Conservation (phyloP, 2,329 filamentous ascomycete genomes). For the Apiospora marii region DNA sequence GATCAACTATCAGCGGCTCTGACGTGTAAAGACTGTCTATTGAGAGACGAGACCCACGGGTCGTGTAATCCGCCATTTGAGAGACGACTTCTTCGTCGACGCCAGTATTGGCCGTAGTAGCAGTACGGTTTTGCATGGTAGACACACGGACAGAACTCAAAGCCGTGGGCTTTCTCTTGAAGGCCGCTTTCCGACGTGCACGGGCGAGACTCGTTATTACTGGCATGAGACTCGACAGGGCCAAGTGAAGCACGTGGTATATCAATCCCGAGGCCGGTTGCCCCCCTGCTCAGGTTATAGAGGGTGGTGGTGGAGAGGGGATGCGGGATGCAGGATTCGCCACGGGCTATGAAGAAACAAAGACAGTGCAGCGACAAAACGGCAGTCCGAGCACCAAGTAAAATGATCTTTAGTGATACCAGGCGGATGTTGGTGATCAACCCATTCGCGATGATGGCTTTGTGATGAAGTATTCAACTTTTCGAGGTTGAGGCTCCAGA, state of each 20-base stretch:
- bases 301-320: not conserved
- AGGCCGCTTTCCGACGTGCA: constrained; percentile 37
- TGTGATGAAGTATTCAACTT: constrained; percentile 9
- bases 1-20: constrained; percentile 70
- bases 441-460: not conserved
- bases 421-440: not conserved
- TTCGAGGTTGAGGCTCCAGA: constrained; percentile 16
- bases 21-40: constrained; percentile 58
- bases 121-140: constrained; percentile 7
- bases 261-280: not conserved
- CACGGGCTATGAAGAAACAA: not conserved
- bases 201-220: constrained; percentile 43
- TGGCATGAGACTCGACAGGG: constrained; percentile 35
- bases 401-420: not conserved
- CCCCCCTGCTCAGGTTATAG: not conserved
- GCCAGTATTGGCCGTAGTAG: constrained; percentile 21
- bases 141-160: constrained; percentile 6
- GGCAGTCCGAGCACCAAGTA: not conserved
- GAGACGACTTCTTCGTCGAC: constrained; percentile 32
- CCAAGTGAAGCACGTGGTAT: constrained; percentile 16
- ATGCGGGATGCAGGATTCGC: not conserved
- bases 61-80: constrained; percentile 28
- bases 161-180: constrained; percentile 34
- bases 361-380: not conserved
- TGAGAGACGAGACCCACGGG: constrained; percentile 32